These are phyloP conservation scores for Pharus latifolius DNA, from an alignment of 176 grass and related monocot species.

Conservation along the genomic window DNA sequence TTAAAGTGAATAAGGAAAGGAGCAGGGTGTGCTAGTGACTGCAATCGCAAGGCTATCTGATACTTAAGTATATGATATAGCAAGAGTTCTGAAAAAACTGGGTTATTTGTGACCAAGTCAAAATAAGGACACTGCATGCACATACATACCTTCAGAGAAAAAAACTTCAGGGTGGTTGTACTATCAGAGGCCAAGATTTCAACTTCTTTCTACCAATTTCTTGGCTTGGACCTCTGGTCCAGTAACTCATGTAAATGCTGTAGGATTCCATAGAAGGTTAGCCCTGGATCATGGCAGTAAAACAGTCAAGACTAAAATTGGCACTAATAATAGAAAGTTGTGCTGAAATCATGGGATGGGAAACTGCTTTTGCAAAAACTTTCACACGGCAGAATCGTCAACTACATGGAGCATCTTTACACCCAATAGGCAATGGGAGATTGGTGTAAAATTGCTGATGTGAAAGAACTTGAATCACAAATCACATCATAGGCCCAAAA, in stretches of 20 bases:
- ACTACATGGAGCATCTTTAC: background rate
- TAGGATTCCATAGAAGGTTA: background rate
- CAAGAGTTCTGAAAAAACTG: too few relatives aligned
- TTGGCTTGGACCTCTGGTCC: background rate
- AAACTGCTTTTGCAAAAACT: background rate
- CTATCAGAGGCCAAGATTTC: background rate
- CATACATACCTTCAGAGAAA: background rate
- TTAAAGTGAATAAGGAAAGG: too few relatives aligned
- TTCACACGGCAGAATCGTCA: background rate
- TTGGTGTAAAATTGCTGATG: background rate
- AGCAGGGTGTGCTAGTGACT: too few relatives aligned
- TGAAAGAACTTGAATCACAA: background rate
- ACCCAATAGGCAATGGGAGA: background rate
- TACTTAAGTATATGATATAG: too few relatives aligned
- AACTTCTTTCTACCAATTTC: background rate
- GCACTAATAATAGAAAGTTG: too few relatives aligned
- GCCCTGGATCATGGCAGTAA: background rate
- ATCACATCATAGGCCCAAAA: conserved; percentile 5
- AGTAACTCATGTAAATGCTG: background rate
- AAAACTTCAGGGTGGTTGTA: background rate
- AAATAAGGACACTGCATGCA: too few relatives aligned
- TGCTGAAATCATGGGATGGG: background rate
- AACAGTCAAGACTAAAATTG: background rate
- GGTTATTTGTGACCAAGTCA: too few relatives aligned
- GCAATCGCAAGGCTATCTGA: too few relatives aligned